phyloP scores from a whole-genome alignment of 805 yeast genomes.

The Wickerhamiella cacticola region DNA sequence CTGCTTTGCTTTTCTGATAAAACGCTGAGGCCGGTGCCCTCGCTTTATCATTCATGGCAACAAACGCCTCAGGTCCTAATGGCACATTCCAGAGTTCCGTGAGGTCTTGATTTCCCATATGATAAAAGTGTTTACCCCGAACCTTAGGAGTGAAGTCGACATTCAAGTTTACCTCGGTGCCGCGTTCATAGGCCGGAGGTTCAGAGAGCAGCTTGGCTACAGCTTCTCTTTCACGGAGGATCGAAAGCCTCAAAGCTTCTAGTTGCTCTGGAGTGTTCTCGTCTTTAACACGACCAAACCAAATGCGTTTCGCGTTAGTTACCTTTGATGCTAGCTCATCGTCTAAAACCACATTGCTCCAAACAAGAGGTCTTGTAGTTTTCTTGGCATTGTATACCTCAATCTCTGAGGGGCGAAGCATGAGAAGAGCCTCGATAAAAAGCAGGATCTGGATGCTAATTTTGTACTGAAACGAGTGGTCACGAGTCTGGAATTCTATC shows the following conservation, averaged over 20 bases:
- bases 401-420: background rate
- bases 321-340: background rate
- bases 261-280: background rate
- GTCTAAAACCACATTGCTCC: background rate
- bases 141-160: background rate
- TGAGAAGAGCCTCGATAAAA: constrained; percentile 8
- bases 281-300: background rate
- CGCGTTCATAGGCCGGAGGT: background rate
- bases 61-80: background rate
- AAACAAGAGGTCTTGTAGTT: background rate
- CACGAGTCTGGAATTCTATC: background rate
- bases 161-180: background rate
- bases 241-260: background rate
- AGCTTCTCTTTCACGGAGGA: background rate
- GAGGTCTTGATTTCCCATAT: constrained; percentile 3
- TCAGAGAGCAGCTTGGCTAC: background rate
- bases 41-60: background rate
- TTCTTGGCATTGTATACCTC: background rate
- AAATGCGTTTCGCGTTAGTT: background rate
- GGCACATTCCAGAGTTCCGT: background rate
- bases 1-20: background rate
- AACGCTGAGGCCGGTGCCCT: background rate
- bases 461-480: background rate
- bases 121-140: constrained; percentile 1
- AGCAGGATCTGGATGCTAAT: constrained; percentile 5